phyloP scores from a whole-genome alignment of 2,329 filamentous ascomycete genomes.

The Fusarium humuli region DNA sequence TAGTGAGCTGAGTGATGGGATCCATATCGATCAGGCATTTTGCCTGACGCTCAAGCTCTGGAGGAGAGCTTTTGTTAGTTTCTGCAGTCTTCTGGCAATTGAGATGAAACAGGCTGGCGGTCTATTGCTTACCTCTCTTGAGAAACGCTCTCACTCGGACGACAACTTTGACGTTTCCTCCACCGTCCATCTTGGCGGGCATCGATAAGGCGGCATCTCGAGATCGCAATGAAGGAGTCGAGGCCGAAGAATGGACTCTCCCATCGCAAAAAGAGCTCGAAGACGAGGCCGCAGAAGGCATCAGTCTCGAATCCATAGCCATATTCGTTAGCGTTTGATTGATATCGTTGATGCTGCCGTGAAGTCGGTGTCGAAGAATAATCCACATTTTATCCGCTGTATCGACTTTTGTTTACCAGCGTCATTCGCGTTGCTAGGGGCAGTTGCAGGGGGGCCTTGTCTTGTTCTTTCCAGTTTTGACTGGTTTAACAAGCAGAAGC shows the following conservation, averaged over 20 bases:
- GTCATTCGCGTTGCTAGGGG: slow-evolving; percentile 52
- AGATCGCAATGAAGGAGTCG: slow-evolving; percentile 81
- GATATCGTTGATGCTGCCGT: slow-evolving; percentile 55
- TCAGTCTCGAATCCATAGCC: slow-evolving; percentile 58
- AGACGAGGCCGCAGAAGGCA: slow-evolving; percentile 55
- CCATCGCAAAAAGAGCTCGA: slow-evolving; percentile 46
- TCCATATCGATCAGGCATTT: slow-evolving; percentile 94
- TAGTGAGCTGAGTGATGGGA: slow-evolving; percentile 85
- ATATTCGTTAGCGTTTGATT: slow-evolving; percentile 56
- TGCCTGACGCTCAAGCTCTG: slow-evolving; percentile 84
- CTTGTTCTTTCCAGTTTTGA: slow-evolving; percentile 20
- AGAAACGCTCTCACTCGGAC: slow-evolving; percentile 84
- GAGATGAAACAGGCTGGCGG: background rate
- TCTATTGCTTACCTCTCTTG: slow-evolving; percentile 71
- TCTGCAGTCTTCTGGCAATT: background rate
- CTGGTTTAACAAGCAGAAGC: slow-evolving; percentile 27
- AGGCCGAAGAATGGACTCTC: slow-evolving; percentile 73
- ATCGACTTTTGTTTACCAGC: slow-evolving; percentile 51
- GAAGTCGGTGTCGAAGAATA: slow-evolving; percentile 56
- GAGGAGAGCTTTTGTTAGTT: background rate
- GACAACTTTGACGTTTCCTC: slow-evolving; percentile 84
- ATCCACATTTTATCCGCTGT: slow-evolving; percentile 50
- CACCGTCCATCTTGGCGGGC: slow-evolving; percentile 68
- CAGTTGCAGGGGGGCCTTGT: slow-evolving; percentile 42
- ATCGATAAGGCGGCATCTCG: slow-evolving; percentile 74